Evolutionary conservation across 352 stramenopile genomes (phyloP).

Genomic region (Pythium insidiosum): DNA sequence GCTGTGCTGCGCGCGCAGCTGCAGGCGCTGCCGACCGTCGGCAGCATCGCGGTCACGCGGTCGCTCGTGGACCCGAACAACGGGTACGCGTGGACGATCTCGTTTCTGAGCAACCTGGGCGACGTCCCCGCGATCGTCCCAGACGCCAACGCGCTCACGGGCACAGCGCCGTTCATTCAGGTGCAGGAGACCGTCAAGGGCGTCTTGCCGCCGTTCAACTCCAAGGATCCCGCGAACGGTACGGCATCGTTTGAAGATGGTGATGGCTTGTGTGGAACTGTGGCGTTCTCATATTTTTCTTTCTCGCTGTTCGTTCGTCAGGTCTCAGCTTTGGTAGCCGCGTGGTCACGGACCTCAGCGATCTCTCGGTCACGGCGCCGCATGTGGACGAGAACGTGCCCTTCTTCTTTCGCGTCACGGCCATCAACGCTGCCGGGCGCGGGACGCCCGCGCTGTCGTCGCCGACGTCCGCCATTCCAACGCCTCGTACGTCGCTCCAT

Average conservation of each 20-base stretch:
- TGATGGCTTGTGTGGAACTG: background rate
- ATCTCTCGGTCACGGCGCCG: slow-evolving; percentile 72
- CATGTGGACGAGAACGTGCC: slow-evolving; percentile 90
- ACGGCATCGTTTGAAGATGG: too few species aligned
- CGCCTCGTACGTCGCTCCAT: slow-evolving; percentile 41
- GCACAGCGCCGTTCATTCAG: slow-evolving; percentile 78
- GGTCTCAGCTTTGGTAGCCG: slow-evolving; percentile 81
- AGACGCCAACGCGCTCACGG: slow-evolving; percentile 83
- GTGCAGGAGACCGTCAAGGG: slow-evolving; percentile 74
- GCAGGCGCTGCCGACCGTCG: slow-evolving; percentile 85
- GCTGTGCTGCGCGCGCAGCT: slow-evolving; percentile 85
- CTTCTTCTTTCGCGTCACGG: slow-evolving; percentile 93
- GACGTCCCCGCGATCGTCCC: slow-evolving; percentile 66
- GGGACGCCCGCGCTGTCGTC: slow-evolving; percentile 62
- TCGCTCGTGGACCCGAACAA: slow-evolving; percentile 86
- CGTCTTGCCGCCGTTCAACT: slow-evolving; percentile 88
- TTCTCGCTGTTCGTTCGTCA: slow-evolving; percentile 2
- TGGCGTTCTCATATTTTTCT: background rate
- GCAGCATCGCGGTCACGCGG: slow-evolving; percentile 79
- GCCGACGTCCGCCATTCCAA: slow-evolving; percentile 81
- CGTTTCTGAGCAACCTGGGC: slow-evolving; percentile 89
- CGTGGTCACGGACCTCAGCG: slow-evolving; percentile 83
- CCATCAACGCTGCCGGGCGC: slow-evolving; percentile 84
- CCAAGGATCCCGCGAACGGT: slow-evolving; percentile 74
- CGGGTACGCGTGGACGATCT: slow-evolving; percentile 90